These are phyloP conservation scores for Tulasnella calospora DNA, from an alignment of 768 basidiomycete species.

Conservation along the genomic window DNA sequence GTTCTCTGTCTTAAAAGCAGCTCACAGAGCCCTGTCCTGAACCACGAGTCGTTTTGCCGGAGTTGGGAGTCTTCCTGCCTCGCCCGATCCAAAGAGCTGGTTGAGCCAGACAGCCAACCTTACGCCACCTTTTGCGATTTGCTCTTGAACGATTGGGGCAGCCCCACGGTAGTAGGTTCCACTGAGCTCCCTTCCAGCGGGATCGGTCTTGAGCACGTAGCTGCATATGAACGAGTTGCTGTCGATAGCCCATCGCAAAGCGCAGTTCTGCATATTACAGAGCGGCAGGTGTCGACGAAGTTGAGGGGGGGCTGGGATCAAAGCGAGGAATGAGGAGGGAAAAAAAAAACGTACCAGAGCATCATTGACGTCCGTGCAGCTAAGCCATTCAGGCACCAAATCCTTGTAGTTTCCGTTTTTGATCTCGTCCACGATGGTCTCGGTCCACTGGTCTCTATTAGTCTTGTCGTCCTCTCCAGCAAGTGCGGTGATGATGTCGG, in stretches of 20 bases:
- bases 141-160: conserved; percentile 26
- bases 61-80: not conserved
- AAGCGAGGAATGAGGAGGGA: not conserved
- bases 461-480: not conserved
- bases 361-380: conserved; percentile 20
- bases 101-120: conserved; percentile 25
- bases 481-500: conserved; percentile 16
- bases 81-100: conserved; percentile 5
- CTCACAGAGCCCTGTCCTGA: not conserved
- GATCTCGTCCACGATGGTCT: conserved; percentile 15
- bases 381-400: conserved; percentile 15
- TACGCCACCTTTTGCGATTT: conserved; percentile 24
- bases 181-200: not conserved
- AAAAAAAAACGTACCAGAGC: not conserved
- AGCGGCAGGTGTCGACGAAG: not conserved
- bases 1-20: too few species aligned
- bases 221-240: conserved; percentile 24
- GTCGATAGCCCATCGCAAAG: conserved; percentile 26
- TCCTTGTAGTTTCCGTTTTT: conserved; percentile 16
- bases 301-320: too few species aligned
- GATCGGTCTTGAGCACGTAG: conserved; percentile 17
- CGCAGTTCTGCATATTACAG: conserved; percentile 16
- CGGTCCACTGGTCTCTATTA: conserved; percentile 7
- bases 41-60: not conserved
- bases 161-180: conserved; percentile 16